Conservation (phyloP, 75 land plant genomes). For the Cryptomeria japonica region DNA sequence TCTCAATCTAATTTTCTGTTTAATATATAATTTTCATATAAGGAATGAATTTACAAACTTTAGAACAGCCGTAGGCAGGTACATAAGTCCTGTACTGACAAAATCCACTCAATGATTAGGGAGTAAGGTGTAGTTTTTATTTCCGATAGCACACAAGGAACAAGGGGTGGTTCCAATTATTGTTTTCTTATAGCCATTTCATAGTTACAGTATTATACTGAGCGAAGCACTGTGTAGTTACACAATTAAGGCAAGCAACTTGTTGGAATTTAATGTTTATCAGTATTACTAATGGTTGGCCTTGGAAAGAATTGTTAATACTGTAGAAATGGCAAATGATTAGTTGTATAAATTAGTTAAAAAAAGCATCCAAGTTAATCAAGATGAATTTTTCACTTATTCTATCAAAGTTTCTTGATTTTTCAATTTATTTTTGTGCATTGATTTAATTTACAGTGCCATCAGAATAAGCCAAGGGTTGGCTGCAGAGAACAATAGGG, state of each 20-base stretch:
- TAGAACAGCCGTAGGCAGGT: background rate
- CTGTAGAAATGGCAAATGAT: background rate
- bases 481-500: background rate
- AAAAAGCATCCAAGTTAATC: background rate
- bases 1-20: background rate
- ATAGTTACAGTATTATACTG: no score
- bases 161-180: no score
- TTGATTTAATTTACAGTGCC: background rate
- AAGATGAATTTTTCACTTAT: background rate
- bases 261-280: background rate
- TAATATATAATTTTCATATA: no score
- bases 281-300: background rate
- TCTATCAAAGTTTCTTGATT: background rate
- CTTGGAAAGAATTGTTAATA: background rate
- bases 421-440: background rate
- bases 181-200: no score
- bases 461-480: background rate
- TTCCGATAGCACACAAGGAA: background rate
- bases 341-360: background rate
- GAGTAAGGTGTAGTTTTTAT: background rate
- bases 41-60: background rate
- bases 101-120: background rate
- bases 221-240: background rate
- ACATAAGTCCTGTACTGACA: background rate
- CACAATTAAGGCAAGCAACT: background rate